These are phyloP conservation scores for Spizellomyces sp. DNA, from an alignment of 192 early-diverging fungal species.

Conservation along the genomic window DNA sequence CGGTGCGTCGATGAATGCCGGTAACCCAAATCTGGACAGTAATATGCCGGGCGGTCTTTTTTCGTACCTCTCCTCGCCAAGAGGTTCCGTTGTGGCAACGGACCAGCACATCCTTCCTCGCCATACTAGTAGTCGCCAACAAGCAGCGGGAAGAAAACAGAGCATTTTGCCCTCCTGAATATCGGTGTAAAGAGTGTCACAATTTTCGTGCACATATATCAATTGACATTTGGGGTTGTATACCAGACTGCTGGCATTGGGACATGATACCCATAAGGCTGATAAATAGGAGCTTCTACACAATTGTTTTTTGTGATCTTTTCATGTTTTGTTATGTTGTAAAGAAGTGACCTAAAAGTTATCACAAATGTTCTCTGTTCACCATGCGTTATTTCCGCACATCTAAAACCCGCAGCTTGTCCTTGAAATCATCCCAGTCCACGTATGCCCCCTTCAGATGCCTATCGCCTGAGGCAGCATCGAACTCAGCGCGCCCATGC, in stretches of 20 bases:
- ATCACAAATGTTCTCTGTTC: no score
- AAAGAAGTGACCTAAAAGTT: no score
- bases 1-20: neutral
- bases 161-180: neutral
- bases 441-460: slow-evolving; percentile 74
- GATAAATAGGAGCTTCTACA: no score
- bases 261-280: no score
- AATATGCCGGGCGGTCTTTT: neutral
- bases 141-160: neutral
- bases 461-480: slow-evolving; percentile 68
- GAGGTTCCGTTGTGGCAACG: neutral
- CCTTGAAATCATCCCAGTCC: slow-evolving; percentile 59
- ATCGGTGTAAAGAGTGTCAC: no score
- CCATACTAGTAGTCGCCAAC: neutral
- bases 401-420: slow-evolving; percentile 29
- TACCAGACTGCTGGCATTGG: no score
- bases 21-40: no score
- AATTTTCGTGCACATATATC: no score
- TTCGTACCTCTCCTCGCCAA: neutral
- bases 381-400: neutral
- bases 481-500: slow-evolving; percentile 77
- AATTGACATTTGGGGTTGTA: no score
- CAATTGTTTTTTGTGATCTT: no score
- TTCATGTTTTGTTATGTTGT: no score
- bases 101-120: neutral